A percentile compares a stretch with the other conserved stretches of the same genome.
These are phyloP conservation scores for Colletotrichum trifolii DNA, from an alignment of 2,329 filamentous ascomycete genomes.

Conservation along the genomic window DNA sequence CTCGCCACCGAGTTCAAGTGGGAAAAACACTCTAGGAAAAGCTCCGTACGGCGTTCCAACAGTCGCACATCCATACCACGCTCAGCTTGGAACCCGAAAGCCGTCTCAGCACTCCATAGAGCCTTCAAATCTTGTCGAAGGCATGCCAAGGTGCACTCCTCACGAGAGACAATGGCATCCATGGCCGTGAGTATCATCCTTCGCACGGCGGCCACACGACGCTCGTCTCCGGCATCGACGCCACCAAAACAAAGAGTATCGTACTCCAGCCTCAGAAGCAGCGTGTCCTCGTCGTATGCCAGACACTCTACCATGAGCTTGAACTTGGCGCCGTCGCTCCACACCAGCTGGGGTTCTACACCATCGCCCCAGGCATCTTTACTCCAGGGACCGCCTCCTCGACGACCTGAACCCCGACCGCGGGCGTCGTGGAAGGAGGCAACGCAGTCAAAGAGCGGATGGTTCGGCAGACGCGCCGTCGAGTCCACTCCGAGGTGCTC, in stretches of 20 bases:
- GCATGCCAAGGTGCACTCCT: neutral
- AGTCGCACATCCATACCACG: neutral
- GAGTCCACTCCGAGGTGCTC: slow-evolving; percentile 34
- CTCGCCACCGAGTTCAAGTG: neutral
- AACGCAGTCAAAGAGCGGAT: slow-evolving; percentile 41
- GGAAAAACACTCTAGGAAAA: slow-evolving; percentile 2
- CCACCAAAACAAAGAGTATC: slow-evolving; percentile 15
- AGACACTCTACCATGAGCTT: slow-evolving; percentile 37
- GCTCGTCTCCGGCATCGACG: neutral
- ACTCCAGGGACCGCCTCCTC: neutral
- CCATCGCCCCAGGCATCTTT: neutral
- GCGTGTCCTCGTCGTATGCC: slow-evolving; percentile 18
- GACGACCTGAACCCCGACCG: neutral
- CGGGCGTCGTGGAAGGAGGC: slow-evolving; percentile 40
- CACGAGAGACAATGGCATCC: neutral
- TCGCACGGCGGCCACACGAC: neutral
- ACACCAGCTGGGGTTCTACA: slow-evolving; percentile 14
- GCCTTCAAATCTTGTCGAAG: neutral
- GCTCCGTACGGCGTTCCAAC: neutral
- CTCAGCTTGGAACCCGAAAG: neutral
- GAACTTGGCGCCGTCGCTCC: slow-evolving; percentile 38
- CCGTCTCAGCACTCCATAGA: neutral
- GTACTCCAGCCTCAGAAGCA: slow-evolving; percentile 35
- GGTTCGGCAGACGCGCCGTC: slow-evolving; percentile 20
- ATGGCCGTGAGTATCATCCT: slow-evolving; percentile 1